These are phyloP conservation scores for Salix udensis DNA, from an alignment of 345 rosid species.

Conservation along the genomic window DNA sequence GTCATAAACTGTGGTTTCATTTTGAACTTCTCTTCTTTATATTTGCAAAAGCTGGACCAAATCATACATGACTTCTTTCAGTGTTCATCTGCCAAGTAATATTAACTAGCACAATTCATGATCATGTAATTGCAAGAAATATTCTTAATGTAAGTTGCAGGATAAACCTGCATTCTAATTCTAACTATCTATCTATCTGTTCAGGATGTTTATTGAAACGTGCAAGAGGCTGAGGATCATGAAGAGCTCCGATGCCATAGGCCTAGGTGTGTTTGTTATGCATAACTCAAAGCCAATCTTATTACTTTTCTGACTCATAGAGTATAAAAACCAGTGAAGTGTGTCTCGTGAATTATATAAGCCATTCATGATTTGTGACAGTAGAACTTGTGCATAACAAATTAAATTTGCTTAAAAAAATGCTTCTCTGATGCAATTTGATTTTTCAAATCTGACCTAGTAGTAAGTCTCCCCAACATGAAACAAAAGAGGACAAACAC, in stretches of 20 bases:
- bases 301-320: background rate
- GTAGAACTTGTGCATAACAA: too few relatives aligned
- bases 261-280: conserved; percentile 19
- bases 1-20: too few relatives aligned
- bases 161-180: background rate
- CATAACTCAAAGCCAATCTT: background rate
- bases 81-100: background rate
- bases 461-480: too few relatives aligned
- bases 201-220: conserved; percentile 34
- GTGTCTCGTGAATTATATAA: background rate
- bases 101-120: too few relatives aligned
- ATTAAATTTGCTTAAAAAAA: too few relatives aligned
- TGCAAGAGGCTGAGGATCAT: conserved; percentile 34
- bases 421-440: too few relatives aligned
- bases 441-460: too few relatives aligned
- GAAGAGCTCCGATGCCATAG: conserved; percentile 38
- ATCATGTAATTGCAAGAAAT: too few relatives aligned
- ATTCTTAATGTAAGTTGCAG: background rate
- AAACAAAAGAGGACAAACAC: too few relatives aligned
- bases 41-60: background rate
- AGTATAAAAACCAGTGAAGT: background rate
- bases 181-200: background rate
- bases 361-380: too few relatives aligned
- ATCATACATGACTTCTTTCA: background rate
- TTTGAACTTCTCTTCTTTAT: too few relatives aligned